A percentile compares a stretch with the other conserved stretches of the same genome.
phyloP scores from a whole-genome alignment of 805 yeast genomes.

The Starmerella apicola region DNA sequence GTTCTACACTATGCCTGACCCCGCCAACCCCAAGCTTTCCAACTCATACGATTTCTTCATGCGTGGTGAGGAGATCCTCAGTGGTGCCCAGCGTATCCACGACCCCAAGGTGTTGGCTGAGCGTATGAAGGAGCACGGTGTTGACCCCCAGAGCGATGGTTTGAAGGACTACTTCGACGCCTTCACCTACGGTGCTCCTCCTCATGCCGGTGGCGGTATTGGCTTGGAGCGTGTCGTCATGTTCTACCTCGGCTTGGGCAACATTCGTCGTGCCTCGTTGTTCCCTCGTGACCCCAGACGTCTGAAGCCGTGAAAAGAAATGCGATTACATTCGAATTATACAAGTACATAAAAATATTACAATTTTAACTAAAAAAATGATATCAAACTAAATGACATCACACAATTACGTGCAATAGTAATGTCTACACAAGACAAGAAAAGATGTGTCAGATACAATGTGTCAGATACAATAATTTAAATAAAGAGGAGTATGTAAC shows the following conservation, averaged over 20 bases:
- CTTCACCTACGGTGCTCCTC: conserved; percentile 89
- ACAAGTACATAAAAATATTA: too few relatives aligned
- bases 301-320: conserved; percentile 77
- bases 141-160: conserved; percentile 72
- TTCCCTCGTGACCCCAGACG: conserved; percentile 99
- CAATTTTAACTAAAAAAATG: too few relatives aligned
- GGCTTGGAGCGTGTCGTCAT: conserved; percentile 97
- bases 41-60: conserved; percentile 98
- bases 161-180: conserved; percentile 85
- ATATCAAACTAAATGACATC: too few relatives aligned
- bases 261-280: conserved; percentile 94
- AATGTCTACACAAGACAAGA: too few relatives aligned
- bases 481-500: too few relatives aligned
- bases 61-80: conserved; percentile 98
- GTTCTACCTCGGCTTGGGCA: conserved; percentile 94
- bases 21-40: conserved; percentile 82
- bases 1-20: conserved; percentile 98
- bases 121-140: conserved; percentile 73
- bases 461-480: too few relatives aligned
- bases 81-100: conserved; percentile 99
- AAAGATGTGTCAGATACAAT: too few relatives aligned
- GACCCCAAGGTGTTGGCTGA: conserved; percentile 71
- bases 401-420: too few relatives aligned
- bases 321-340: too few relatives aligned
- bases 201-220: conserved; percentile 99